Evolutionary conservation across 495 filamentous ascomycete genomes (phyloP).

Genomic region (Lasiosphaeriaceae sp.): DNA sequence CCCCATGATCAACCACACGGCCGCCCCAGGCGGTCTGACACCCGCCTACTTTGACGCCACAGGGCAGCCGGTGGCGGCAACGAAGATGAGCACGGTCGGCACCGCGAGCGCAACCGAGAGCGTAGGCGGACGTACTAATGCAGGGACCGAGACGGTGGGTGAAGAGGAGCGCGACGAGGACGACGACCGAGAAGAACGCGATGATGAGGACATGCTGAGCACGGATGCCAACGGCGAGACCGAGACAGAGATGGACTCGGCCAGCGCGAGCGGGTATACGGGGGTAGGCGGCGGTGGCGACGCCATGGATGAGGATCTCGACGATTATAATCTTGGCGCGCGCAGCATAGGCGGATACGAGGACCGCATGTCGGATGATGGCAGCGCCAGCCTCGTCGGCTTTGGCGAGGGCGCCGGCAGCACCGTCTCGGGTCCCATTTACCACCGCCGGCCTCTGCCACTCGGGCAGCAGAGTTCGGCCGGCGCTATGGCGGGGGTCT

Average conservation of each 20-base stretch:
- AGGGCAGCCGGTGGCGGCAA: conserved; percentile 52
- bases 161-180: conserved; percentile 53
- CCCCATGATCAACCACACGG: conserved; percentile 9
- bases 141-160: conserved; percentile 50
- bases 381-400: conserved; percentile 65
- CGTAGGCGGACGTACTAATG: conserved; percentile 44
- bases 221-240: conserved; percentile 43
- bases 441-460: conserved; percentile 41
- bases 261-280: conserved; percentile 31
- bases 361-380: conserved; percentile 76
- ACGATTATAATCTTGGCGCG: conserved; percentile 14
- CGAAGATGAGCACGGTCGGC: conserved; percentile 79
- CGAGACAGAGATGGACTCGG: conserved; percentile 34
- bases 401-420: conserved; percentile 86
- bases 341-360: conserved; percentile 61
- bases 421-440: conserved; percentile 70
- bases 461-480: conserved; percentile 14
- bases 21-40: conserved; percentile 34
- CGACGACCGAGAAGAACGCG: conserved; percentile 5
- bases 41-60: conserved; percentile 69
- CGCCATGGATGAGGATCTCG: conserved; percentile 39
- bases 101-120: conserved; percentile 68
- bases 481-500: conserved; percentile 29
- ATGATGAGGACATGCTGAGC: conserved; percentile 41
- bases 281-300: conserved; percentile 28